Base-by-base conservation (phyloP, 1,284 basidiomycete genomes). In the Trichosporon ovoides region DNA sequence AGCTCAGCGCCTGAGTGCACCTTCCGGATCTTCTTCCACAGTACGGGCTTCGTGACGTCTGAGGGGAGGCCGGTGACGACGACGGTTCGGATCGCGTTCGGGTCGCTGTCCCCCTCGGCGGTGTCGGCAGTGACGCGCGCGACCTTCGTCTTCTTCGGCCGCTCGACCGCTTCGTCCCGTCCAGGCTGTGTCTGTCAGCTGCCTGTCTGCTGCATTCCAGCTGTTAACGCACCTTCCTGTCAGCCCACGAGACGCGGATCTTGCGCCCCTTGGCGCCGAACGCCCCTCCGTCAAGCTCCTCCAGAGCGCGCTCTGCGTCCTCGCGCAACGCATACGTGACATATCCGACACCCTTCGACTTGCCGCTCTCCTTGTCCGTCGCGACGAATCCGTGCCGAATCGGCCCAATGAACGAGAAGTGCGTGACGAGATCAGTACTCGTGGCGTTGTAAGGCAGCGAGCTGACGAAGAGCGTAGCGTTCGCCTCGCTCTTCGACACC, bases 341-440 rank as follows among this genome's bases (percentile, higher is more conserved):
- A 75, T 98, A 98, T 61, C 95, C 95, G n/a, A 98, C 92, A 66
- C 95, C 96, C 74, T 97, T 97, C 3, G 91, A 94, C 31, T 86
- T 83, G 37, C 89, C 87, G 0, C 87, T 85, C 43, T 84, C 86
- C 49, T 67, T 68, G 60, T 78, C 76, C 20, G 86, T 85, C 12
- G 98, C 95, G 2, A 99, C 86, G 72, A 99, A 98, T 0, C 93
- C 95, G 36, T 89, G 87, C 49, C 92, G 84, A 18, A 98, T 87
- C 12, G 95, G 96, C 2, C 93, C 96, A 62, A 97, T 84, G 73
- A 94, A 91, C 14, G 94, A 97, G 80, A 98, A 97, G 52, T 94
- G 83, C 0, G 92, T 93, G 69, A 90, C 83, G 36, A 98, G 80
- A 77, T 97, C 92, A 56, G 86, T 87, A 3, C 89, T 89, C 7